phyloP scores from a whole-genome alignment of 106 monocot genomes.

The Cymbidium sinense region DNA sequence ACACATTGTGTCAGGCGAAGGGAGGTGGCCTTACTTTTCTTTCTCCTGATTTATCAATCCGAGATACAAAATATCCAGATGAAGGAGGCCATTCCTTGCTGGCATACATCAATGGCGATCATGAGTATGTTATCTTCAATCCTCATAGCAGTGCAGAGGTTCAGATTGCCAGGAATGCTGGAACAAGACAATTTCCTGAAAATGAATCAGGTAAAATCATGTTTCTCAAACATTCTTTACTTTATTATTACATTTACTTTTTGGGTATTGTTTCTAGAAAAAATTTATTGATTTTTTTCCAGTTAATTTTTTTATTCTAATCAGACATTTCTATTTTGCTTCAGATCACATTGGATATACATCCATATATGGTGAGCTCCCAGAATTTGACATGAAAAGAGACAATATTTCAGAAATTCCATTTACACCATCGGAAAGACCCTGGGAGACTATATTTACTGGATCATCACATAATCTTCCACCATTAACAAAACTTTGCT shows the following conservation, averaged over 20 bases:
- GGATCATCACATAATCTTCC: slow-evolving; percentile 85
- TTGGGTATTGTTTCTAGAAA: too few relatives aligned
- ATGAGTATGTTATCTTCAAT: slow-evolving; percentile 83
- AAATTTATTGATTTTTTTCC: not conserved
- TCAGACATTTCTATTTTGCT: not conserved
- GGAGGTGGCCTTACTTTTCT: slow-evolving; percentile 70
- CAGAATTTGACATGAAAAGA: slow-evolving; percentile 30
- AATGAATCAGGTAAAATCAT: slow-evolving; percentile 46
- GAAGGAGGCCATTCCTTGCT: slow-evolving; percentile 25
- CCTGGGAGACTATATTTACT: slow-evolving; percentile 86
- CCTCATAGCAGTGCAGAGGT: slow-evolving; percentile 26
- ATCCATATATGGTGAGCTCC: slow-evolving; percentile 79
- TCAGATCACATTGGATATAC: slow-evolving; percentile 63
- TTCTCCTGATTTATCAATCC: slow-evolving; percentile 15
- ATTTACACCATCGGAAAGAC: slow-evolving; percentile 60
- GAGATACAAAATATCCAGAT: slow-evolving; percentile 12
- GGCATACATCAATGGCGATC: slow-evolving; percentile 60
- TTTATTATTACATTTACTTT: too few relatives aligned
- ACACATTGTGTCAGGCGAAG: slow-evolving; percentile 41
- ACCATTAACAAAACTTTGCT: slow-evolving; percentile 68
- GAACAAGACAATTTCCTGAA: slow-evolving; percentile 14
- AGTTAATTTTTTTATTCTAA: not conserved
- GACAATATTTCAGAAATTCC: slow-evolving; percentile 31
- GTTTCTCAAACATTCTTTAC: too few relatives aligned
- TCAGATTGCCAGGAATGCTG: slow-evolving; percentile 17